phyloP scores from a whole-genome alignment of 2,329 filamentous ascomycete species.

The Fusarium proliferatum region DNA sequence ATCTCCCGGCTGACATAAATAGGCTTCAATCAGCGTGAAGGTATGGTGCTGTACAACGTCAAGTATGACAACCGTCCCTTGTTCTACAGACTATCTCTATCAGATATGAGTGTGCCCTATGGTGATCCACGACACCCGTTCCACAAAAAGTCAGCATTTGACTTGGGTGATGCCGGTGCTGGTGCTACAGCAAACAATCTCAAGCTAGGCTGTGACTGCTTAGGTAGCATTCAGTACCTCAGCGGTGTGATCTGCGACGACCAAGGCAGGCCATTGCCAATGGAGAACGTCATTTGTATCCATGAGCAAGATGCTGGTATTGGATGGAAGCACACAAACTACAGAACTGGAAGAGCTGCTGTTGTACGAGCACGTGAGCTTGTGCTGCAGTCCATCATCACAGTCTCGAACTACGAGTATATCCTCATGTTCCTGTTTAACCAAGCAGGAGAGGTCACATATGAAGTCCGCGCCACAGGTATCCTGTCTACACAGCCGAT shows the following conservation, averaged over 20 bases:
- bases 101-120: conserved; percentile 78
- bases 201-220: conserved; percentile 74
- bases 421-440: conserved; percentile 66
- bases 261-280: conserved; percentile 62
- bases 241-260: conserved; percentile 65
- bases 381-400: conserved; percentile 75
- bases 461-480: conserved; percentile 74
- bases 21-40: conserved; percentile 75
- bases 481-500: conserved; percentile 72
- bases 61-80: conserved; percentile 73
- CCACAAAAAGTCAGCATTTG: conserved; percentile 77
- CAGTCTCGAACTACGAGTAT: conserved; percentile 60
- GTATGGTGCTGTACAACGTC: conserved; percentile 76
- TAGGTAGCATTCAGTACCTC: conserved; percentile 74
- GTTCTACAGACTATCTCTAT: conserved; percentile 74
- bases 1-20: background rate
- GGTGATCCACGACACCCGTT: conserved; percentile 73
- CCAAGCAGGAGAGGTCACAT: conserved; percentile 68
- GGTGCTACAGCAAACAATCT: conserved; percentile 77
- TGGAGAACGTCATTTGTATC: conserved; percentile 72
- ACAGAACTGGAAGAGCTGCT: conserved; percentile 68
- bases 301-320: conserved; percentile 79
- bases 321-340: conserved; percentile 79
- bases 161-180: conserved; percentile 76
- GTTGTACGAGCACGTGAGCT: conserved; percentile 70